These are phyloP conservation scores for Talaromyces trachyspermus DNA, from an alignment of 495 filamentous ascomycete species.

Conservation along the genomic window DNA sequence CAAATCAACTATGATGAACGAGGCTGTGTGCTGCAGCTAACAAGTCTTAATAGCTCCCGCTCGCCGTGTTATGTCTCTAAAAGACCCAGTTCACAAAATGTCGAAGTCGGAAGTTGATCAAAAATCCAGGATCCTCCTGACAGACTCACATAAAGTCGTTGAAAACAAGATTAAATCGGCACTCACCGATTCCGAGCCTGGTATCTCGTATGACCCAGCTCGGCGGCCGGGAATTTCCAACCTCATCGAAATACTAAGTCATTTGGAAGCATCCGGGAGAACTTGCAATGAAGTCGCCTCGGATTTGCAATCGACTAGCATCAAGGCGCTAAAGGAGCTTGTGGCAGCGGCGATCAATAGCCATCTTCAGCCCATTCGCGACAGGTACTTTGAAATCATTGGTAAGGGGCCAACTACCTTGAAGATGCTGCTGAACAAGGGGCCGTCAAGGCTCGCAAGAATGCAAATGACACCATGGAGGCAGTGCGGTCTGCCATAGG, in stretches of 20 bases:
- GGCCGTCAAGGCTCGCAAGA: slow-evolving; percentile 49
- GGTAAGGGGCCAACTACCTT: slow-evolving; percentile 42
- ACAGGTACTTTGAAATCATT: slow-evolving; percentile 50
- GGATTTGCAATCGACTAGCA: slow-evolving; percentile 39
- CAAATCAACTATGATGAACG: background rate
- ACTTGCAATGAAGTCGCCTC: slow-evolving; percentile 49
- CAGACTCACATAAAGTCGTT: slow-evolving; percentile 56
- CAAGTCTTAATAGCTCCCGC: slow-evolving; percentile 54
- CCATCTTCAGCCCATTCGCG: slow-evolving; percentile 52
- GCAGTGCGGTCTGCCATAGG: slow-evolving; percentile 57
- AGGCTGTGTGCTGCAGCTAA: no score
- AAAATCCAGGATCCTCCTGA: slow-evolving; percentile 74
- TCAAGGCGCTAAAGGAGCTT: slow-evolving; percentile 58
- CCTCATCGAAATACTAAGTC: slow-evolving; percentile 65
- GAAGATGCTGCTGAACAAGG: slow-evolving; percentile 55
- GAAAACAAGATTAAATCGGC: slow-evolving; percentile 59
- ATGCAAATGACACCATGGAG: slow-evolving; percentile 61
- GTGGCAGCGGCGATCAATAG: slow-evolving; percentile 48
- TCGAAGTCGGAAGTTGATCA: slow-evolving; percentile 72
- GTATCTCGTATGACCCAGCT: slow-evolving; percentile 63
- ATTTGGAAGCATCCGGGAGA: slow-evolving; percentile 44
- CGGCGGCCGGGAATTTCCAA: slow-evolving; percentile 79
- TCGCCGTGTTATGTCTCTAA: slow-evolving; percentile 84
- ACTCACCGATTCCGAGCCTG: slow-evolving; percentile 62
- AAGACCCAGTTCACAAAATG: slow-evolving; percentile 74